Evolutionary conservation across 371 early-diverging fungal species (phyloP).

Genomic region (Actinomucor elegans): DNA sequence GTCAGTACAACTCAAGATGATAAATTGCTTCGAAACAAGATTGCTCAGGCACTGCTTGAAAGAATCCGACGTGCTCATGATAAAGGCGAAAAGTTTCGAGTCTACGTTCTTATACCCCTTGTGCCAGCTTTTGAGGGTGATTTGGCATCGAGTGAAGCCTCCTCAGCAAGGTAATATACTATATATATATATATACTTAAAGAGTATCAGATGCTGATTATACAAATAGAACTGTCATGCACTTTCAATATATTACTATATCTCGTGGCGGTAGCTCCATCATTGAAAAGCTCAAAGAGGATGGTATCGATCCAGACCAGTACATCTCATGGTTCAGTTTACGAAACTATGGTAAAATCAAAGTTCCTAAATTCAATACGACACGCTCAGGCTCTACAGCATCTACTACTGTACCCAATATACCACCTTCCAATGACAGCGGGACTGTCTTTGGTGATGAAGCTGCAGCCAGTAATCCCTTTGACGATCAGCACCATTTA

Average conservation of each 20-base stretch:
- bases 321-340: slow-evolving; percentile 82
- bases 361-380: slow-evolving; percentile 1
- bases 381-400: background rate
- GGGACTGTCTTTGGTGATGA: slow-evolving; percentile 16
- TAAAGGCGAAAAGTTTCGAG: slow-evolving; percentile 68
- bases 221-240: slow-evolving; percentile 61
- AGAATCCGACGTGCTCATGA: slow-evolving; percentile 78
- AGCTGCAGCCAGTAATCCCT: slow-evolving; percentile 13
- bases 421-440: slow-evolving; percentile 1
- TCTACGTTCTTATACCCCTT: slow-evolving; percentile 86
- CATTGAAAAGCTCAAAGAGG: slow-evolving; percentile 55
- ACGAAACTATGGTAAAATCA: slow-evolving; percentile 69
- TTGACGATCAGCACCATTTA: slow-evolving; percentile 12
- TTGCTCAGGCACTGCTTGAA: slow-evolving; percentile 69
- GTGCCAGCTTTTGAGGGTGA: slow-evolving; percentile 92
- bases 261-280: slow-evolving; percentile 77
- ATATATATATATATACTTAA: background rate
- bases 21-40: slow-evolving; percentile 44
- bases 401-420: background rate
- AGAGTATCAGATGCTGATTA: background rate
- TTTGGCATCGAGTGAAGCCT: slow-evolving; percentile 70
- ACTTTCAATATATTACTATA: slow-evolving; percentile 85
- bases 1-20: slow-evolving; percentile 47
- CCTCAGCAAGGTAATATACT: slow-evolving; percentile 66
- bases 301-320: slow-evolving; percentile 69